Conservation (phyloP, 2,329 filamentous ascomycete genomes). For the Emydomyces testavorans region DNA sequence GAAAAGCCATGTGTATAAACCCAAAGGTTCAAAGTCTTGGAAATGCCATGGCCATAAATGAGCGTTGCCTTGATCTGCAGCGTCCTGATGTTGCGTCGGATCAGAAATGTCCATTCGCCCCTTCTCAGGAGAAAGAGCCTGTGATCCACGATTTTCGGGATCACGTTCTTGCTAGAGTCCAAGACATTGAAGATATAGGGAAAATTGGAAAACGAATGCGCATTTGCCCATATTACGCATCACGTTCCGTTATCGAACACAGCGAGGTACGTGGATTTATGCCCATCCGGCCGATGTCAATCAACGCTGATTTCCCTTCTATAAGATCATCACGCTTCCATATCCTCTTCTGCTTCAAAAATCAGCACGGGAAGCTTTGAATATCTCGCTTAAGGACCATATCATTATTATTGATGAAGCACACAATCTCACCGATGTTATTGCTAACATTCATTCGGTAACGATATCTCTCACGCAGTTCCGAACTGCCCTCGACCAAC, state of each 20-base stretch:
- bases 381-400: constrained; percentile 73
- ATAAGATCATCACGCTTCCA: constrained; percentile 70
- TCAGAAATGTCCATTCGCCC: constrained; percentile 64
- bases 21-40: constrained; percentile 61
- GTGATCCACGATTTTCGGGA: constrained; percentile 74
- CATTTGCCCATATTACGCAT: constrained; percentile 95
- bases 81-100: constrained; percentile 52
- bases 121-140: constrained; percentile 61
- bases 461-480: constrained; percentile 64
- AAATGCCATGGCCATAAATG: constrained; percentile 72
- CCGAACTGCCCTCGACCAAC: constrained; percentile 57
- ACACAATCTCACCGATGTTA: constrained; percentile 93
- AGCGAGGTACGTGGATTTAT: constrained; percentile 49
- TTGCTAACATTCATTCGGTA: constrained; percentile 74
- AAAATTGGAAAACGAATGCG: constrained; percentile 63
- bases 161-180: constrained; percentile 66
- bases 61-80: constrained; percentile 81
- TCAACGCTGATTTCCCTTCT: constrained; percentile 4
- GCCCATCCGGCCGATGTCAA: not conserved
- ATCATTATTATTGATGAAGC: constrained; percentile 95
- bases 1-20: constrained; percentile 86
- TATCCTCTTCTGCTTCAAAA: constrained; percentile 84
- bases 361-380: constrained; percentile 74
- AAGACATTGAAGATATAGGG: constrained; percentile 87
- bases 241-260: constrained; percentile 65